phyloP scores from a whole-genome alignment of 2,329 filamentous ascomycete genomes.

The Karstenula rhodostoma region DNA sequence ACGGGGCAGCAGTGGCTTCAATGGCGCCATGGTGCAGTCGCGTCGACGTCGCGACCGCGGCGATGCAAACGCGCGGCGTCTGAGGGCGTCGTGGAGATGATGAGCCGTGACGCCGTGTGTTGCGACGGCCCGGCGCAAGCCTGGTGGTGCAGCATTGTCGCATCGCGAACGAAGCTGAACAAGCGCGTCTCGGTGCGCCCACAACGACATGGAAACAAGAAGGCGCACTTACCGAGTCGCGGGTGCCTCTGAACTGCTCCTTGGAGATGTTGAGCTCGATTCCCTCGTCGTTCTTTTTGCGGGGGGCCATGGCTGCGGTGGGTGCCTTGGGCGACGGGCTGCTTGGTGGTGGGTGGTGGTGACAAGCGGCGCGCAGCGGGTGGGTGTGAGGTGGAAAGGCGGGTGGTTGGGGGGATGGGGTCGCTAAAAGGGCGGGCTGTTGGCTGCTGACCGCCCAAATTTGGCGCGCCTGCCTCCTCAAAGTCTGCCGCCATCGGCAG shows the following conservation, averaged over 20 bases:
- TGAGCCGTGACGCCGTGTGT: constrained; percentile 5
- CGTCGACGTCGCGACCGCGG: constrained; percentile 33
- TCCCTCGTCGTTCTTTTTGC: constrained; percentile 43
- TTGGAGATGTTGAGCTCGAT: constrained; percentile 63
- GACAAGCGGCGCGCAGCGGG: not conserved
- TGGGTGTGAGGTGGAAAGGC: constrained; percentile 3
- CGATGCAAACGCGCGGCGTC: constrained; percentile 4
- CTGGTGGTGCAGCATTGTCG: constrained; percentile 10
- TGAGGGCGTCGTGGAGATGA: constrained; percentile 8
- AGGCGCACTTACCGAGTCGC: constrained; percentile 75
- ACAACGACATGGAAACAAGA: constrained; percentile 19
- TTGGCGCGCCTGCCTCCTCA: not conserved
- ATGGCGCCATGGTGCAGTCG: constrained; percentile 28
- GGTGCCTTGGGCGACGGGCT: constrained; percentile 11
- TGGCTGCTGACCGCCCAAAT: not conserved
- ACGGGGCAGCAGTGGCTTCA: constrained; percentile 5
- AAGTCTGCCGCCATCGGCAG: not conserved
- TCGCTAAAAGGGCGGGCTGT: constrained; percentile 5
- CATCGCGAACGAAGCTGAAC: constrained; percentile 19
- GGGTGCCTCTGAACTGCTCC: constrained; percentile 79
- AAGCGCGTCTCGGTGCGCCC: constrained; percentile 23
- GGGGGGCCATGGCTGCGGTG: constrained; percentile 31
- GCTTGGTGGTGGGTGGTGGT: constrained; percentile 12
- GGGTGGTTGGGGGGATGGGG: not conserved
- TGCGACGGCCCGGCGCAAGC: constrained; percentile 16